A percentile compares a stretch with the other conserved stretches of the same genome.
Conservation (phyloP, 139 green algal genomes). For the Tetradesmus lagerheimii region DNA sequence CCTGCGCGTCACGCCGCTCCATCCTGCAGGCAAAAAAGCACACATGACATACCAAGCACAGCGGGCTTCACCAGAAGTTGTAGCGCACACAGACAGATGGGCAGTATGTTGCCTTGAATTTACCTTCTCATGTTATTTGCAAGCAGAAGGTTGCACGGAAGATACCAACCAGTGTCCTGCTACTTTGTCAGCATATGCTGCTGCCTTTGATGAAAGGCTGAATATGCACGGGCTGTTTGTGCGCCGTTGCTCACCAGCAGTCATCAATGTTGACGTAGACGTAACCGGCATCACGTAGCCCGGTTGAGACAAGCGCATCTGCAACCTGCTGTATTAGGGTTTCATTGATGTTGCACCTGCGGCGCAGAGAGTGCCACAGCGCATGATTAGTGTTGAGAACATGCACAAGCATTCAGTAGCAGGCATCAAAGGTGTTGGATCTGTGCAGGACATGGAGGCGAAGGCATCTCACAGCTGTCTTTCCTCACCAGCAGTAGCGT, state of each 20-base stretch:
- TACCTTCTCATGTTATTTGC: too few relatives aligned
- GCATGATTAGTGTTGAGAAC: too few relatives aligned
- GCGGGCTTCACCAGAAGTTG: too few relatives aligned
- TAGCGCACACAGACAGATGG: too few relatives aligned
- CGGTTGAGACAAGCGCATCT: neutral
- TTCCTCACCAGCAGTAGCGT: too few relatives aligned
- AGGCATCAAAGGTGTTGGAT: neutral
- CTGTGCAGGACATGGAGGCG: neutral
- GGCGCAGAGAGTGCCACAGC: too few relatives aligned
- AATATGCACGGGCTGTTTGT: neutral
- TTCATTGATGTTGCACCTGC: constrained; percentile 8
- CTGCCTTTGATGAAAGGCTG: neutral
- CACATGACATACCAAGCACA: too few relatives aligned
- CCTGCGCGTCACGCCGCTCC: constrained; percentile 55
- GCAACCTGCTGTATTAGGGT: constrained; percentile 9
- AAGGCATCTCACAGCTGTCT: neutral
- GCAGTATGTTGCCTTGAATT: too few relatives aligned
- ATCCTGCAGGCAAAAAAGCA: too few relatives aligned
- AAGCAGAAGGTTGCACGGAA: too few relatives aligned
- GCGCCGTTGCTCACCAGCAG: constrained; percentile 6
- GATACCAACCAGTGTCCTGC: too few relatives aligned
- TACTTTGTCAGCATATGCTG: too few relatives aligned
- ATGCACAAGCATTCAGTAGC: neutral
- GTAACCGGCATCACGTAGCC: constrained; percentile 10
- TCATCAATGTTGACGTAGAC: constrained; percentile 50